phyloP scores from a whole-genome alignment of 139 green algal genomes.

The Picochlorum sp. region DNA sequence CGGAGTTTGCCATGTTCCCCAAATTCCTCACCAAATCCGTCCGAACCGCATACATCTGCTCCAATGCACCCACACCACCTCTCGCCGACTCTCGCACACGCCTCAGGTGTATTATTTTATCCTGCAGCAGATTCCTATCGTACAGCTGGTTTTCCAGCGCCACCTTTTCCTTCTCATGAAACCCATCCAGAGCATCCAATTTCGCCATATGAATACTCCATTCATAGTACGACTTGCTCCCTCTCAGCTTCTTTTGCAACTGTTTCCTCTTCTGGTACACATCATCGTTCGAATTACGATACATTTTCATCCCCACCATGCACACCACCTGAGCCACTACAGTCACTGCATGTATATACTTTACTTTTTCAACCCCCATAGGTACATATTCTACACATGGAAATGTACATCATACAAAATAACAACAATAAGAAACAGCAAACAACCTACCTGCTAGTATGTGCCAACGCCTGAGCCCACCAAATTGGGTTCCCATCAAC shows the following conservation, averaged over 20 bases:
- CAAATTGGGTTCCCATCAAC: too few relatives aligned
- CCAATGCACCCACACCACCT: constrained; percentile 33
- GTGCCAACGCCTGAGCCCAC: too few relatives aligned
- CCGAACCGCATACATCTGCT: constrained; percentile 82
- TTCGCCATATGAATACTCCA: constrained; percentile 51
- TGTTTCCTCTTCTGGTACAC: not conserved
- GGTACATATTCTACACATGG: too few relatives aligned
- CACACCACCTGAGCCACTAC: not conserved
- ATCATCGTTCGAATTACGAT: not conserved
- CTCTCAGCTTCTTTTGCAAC: not conserved
- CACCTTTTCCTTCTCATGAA: constrained; percentile 13
- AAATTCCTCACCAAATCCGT: constrained; percentile 92
- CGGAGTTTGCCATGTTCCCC: constrained; percentile 68
- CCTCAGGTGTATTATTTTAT: constrained; percentile 49
- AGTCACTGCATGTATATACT: not conserved
- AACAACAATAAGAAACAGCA: too few relatives aligned
- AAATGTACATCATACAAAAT: too few relatives aligned
- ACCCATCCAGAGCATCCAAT: constrained; percentile 38
- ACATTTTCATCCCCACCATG: not conserved
- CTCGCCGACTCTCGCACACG: constrained; percentile 16
- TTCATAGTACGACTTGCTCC: constrained; percentile 38
- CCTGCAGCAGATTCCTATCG: constrained; percentile 70
- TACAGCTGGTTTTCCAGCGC: constrained; percentile 48
- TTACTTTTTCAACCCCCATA: too few relatives aligned
- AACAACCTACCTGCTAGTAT: too few relatives aligned